phyloP scores from a whole-genome alignment of 2,329 filamentous ascomycete genomes.

The Penicillium sp. region DNA sequence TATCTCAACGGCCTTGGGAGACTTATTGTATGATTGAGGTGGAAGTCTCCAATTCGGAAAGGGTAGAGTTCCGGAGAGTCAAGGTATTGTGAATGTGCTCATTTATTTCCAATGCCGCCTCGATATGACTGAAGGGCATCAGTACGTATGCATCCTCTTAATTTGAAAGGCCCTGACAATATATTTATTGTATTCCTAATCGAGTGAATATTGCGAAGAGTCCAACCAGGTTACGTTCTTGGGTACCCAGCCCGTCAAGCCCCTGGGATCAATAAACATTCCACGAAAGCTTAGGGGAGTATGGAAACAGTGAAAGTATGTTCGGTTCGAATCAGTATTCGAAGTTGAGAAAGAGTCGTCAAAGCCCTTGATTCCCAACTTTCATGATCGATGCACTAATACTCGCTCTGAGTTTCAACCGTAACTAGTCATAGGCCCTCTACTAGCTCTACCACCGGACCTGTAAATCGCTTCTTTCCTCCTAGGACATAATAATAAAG shows the following conservation, averaged over 20 bases:
- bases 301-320: neutral
- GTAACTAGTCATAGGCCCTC: constrained; percentile 8
- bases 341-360: too few relatives aligned
- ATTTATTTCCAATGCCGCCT: neutral
- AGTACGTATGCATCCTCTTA: neutral
- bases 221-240: neutral
- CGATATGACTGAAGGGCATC: neutral
- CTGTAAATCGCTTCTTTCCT: constrained; percentile 14
- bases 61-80: too few relatives aligned
- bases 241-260: too few relatives aligned
- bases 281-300: neutral
- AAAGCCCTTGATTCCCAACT: too few relatives aligned
- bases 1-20: too few relatives aligned
- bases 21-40: too few relatives aligned
- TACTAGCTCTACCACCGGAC: constrained; percentile 13
- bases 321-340: neutral
- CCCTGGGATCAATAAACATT: neutral
- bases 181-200: neutral
- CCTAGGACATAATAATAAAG: constrained; percentile 15
- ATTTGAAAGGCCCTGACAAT: neutral
- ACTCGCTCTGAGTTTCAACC: too few relatives aligned
- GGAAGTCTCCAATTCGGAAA: too few relatives aligned
- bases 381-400: too few relatives aligned
- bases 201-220: neutral
- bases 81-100: too few relatives aligned